Conservation (phyloP, 192 early-diverging fungal species). For the Linnemannia zychae region DNA sequence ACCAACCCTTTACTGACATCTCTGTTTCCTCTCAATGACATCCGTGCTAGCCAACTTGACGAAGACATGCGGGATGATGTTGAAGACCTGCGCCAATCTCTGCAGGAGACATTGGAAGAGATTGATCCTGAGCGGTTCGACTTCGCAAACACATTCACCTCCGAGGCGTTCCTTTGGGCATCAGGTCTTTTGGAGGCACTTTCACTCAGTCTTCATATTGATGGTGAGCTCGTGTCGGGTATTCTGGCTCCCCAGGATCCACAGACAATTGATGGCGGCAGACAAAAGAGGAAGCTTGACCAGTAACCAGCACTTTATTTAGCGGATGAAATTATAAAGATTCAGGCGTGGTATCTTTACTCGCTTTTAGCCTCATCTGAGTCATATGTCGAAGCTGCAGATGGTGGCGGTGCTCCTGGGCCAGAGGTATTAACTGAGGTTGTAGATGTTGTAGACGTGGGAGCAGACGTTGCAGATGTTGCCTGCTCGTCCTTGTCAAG, state of each 20-base stretch:
- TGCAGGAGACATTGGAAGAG: slow-evolving; percentile 31
- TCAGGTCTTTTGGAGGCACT: slow-evolving; percentile 31
- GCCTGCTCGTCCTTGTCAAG: slow-evolving; percentile 15
- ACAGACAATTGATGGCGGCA: neutral
- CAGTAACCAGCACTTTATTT: neutral
- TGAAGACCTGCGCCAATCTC: slow-evolving; percentile 25
- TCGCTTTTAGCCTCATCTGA: neutral
- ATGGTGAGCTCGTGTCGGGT: slow-evolving; percentile 20
- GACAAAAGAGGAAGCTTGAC: slow-evolving; percentile 8
- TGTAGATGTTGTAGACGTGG: neutral
- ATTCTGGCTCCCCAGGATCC: slow-evolving; percentile 15
- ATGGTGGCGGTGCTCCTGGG: neutral
- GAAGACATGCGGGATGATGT: slow-evolving; percentile 46
- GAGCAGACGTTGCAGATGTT: neutral
- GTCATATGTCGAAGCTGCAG: neutral
- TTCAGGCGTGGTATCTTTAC: neutral
- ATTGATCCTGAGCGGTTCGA: slow-evolving; percentile 25
- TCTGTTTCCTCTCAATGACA: neutral
- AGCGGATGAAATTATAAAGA: neutral
- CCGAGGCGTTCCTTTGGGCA: slow-evolving; percentile 39
- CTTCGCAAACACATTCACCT: slow-evolving; percentile 28
- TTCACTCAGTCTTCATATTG: slow-evolving; percentile 33
- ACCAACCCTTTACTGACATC: neutral
- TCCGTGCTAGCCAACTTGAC: slow-evolving; percentile 30
- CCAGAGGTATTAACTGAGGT: neutral